Evolutionary conservation across 495 filamentous ascomycete species (phyloP), one percentile per base, ranked within the genome.

Genomic region (Mytilinidion resinicola): DNA sequence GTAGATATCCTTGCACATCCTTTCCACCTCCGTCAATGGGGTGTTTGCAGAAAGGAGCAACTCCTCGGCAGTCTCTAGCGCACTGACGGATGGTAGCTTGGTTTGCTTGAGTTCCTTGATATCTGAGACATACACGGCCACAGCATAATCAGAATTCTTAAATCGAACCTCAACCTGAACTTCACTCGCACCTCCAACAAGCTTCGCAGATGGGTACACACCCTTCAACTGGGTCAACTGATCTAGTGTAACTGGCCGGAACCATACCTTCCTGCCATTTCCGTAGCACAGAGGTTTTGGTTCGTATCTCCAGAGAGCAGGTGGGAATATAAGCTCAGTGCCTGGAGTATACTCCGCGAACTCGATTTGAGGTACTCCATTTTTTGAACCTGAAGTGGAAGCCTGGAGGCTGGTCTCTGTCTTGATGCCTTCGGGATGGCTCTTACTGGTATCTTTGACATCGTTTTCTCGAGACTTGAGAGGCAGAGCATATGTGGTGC

Each of bases 111-210:
- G 64, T 46, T 74, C 73, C 17, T 66, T 67, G 48, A 76, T 70
- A 57, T 76, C 73, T 1, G 72, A 69, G 6, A 74, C 63, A 49
- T 76, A 76, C 3, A 74, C 66, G 0, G 67, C 69, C 12, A 76
- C 69, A 0, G 70, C 54, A 47, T 73, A 73, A 37, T 69, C 62
- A 0, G 59, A 61, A 35, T 71, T 62, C 51, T 70, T 73, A 60
- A 73, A 74, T 21, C 63, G 68, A 21, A 73, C 55, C 43, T 75
- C 73, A 2, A 75, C 63, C 47, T 75, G 73, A 9, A 74, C 67
- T 55, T 74, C 73, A 35, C 66, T 73, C 0, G 69, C 64, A 1
- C 73, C 73, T 11, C 68, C 70, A 0, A 76, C 73, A 3, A 74
- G 59, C 35, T 74, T 75, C 1, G 71, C 71, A 30, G 69, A 63